Conservation (phyloP, 148 eudicot genomes). For the Nepenthes gracilis region DNA sequence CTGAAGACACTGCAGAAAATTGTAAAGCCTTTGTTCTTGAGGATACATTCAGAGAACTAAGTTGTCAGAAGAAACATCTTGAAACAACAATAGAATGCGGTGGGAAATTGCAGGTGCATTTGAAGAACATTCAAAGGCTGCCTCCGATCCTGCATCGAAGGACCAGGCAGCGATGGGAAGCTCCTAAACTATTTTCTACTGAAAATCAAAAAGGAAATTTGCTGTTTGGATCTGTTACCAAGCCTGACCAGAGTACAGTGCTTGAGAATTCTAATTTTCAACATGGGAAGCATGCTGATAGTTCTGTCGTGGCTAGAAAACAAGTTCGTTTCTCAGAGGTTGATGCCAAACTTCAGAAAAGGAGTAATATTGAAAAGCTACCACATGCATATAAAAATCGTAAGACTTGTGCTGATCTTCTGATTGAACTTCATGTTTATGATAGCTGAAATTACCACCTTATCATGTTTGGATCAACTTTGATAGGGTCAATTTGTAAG, state of each 20-base stretch:
- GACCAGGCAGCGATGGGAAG: slow-evolving; percentile 17
- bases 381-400: slow-evolving; percentile 16
- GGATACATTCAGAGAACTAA: slow-evolving; percentile 6
- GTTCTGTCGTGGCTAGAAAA: slow-evolving; percentile 31
- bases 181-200: slow-evolving; percentile 22
- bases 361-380: slow-evolving; percentile 12
- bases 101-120: slow-evolving; percentile 16
- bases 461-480: slow-evolving; percentile 3
- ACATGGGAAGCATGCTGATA: slow-evolving; percentile 13
- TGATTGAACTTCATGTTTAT: slow-evolving; percentile 1
- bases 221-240: slow-evolving; percentile 11
- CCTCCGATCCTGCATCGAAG: slow-evolving; percentile 21
- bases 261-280: slow-evolving; percentile 14
- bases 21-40: slow-evolving; percentile 5
- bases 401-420: slow-evolving; percentile 16
- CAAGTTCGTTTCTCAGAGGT: slow-evolving; percentile 50
- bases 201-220: slow-evolving; percentile 15
- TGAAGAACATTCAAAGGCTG: slow-evolving; percentile 16
- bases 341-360: slow-evolving; percentile 16
- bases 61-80: slow-evolving; percentile 5
- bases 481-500: slow-evolving; percentile 26
- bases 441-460: background rate
- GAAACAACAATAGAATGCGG: slow-evolving; percentile 19
- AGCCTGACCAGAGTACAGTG: slow-evolving; percentile 13
- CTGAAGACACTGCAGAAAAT: slow-evolving; percentile 14